These are phyloP conservation scores for Apiotrichum sp. DNA, from an alignment of 1,284 basidiomycete species.

Conservation along the genomic window DNA sequence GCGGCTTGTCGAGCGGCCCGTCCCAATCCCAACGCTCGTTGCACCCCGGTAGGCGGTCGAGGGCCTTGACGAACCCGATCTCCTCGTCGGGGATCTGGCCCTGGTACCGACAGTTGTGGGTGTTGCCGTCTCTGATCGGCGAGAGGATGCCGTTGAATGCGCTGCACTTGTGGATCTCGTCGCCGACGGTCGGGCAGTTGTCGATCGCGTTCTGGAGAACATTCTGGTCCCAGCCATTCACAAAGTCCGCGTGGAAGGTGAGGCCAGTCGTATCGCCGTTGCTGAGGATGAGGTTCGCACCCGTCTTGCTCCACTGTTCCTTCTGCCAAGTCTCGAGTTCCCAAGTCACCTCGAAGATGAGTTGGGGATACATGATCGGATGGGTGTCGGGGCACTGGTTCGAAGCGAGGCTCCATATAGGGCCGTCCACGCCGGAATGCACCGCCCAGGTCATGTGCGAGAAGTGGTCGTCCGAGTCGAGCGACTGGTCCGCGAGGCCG, in stretches of 20 bases:
- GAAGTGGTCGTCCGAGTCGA: constrained; percentile 47
- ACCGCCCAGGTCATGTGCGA: constrained; percentile 49
- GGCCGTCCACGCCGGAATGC: constrained; percentile 8
- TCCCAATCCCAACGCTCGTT: constrained; percentile 12
- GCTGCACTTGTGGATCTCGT: not conserved
- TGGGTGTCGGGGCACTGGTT: constrained; percentile 43
- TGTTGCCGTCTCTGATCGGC: not conserved
- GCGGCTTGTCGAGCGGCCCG: constrained; percentile 7
- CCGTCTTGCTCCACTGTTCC: not conserved
- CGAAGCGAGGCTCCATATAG: not conserved
- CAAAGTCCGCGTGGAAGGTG: constrained; percentile 46
- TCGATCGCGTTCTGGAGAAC: constrained; percentile 42
- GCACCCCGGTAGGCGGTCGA: constrained; percentile 12
- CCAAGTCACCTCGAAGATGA: constrained; percentile 48
- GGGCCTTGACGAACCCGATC: constrained; percentile 3
- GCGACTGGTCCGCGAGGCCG: constrained; percentile 44
- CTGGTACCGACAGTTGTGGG: constrained; percentile 6
- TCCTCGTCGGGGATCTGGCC: constrained; percentile 15
- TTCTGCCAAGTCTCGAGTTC: not conserved
- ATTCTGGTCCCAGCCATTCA: constrained; percentile 44
- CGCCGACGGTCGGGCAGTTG: constrained; percentile 26
- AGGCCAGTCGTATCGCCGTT: constrained; percentile 47
- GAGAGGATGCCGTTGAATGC: not conserved
- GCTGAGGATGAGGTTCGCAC: constrained; percentile 15
- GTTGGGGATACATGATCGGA: constrained; percentile 26